phyloP scores from a whole-genome alignment of 2,329 filamentous ascomycete species.

The Didymella exigua region DNA sequence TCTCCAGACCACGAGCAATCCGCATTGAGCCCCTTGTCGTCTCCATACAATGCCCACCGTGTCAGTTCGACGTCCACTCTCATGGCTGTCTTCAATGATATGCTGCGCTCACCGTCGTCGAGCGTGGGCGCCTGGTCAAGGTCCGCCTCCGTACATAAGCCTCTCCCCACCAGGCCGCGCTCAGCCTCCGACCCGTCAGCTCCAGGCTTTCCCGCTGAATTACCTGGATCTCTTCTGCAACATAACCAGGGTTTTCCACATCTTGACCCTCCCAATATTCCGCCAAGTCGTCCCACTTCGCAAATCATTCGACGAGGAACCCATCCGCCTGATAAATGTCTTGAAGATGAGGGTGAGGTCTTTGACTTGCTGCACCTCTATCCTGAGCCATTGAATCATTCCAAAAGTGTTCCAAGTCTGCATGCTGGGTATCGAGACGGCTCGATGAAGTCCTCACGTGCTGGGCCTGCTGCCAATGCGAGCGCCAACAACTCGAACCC shows the following conservation, averaged over 20 bases:
- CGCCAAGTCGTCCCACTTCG: conserved; percentile 17
- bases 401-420: conserved; percentile 23
- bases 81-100: conserved; percentile 51
- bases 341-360: conserved; percentile 15
- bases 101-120: conserved; percentile 49
- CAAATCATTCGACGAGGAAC: conserved; percentile 21
- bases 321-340: conserved; percentile 6
- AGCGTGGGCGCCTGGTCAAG: conserved; percentile 38
- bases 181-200: conserved; percentile 50
- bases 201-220: conserved; percentile 41
- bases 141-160: conserved; percentile 41
- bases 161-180: conserved; percentile 47
- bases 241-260: conserved; percentile 43
- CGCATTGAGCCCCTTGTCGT: conserved; percentile 32
- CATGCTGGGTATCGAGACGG: conserved; percentile 15
- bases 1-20: conserved; percentile 30
- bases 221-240: conserved; percentile 38
- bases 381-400: conserved; percentile 22
- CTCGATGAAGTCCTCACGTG: conserved; percentile 37
- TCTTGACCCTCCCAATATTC: conserved; percentile 20
- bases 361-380: conserved; percentile 15
- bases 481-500: conserved; percentile 24
- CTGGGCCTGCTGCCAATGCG: conserved; percentile 29
- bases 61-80: conserved; percentile 44
- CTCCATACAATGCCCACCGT: conserved; percentile 37